phyloP scores from a whole-genome alignment of 805 yeast species.

The Wilhelminamyces savonicus region DNA sequence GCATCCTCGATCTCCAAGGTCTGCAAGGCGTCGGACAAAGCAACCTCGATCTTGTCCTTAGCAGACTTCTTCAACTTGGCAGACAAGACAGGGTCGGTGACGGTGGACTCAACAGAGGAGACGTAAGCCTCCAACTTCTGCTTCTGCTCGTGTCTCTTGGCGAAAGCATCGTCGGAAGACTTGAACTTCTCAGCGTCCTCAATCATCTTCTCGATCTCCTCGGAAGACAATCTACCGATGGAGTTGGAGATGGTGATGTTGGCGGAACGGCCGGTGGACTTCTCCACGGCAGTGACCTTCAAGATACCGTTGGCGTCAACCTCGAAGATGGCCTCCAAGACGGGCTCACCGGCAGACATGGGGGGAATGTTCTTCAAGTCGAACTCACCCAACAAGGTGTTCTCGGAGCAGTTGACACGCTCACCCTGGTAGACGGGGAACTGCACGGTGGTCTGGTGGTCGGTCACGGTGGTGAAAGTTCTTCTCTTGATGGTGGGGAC shows the following conservation, averaged over 20 bases:
- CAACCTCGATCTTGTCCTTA: slow-evolving; percentile 95
- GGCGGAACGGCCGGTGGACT: slow-evolving; percentile 45
- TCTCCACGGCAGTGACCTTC: slow-evolving; percentile 45
- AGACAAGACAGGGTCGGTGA: slow-evolving; percentile 97
- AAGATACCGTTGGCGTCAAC: slow-evolving; percentile 48
- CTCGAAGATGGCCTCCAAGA: slow-evolving; percentile 44
- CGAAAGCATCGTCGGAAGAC: slow-evolving; percentile 98
- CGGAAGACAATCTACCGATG: slow-evolving; percentile 44
- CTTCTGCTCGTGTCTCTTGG: slow-evolving; percentile 98
- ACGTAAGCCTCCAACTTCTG: slow-evolving; percentile 99
- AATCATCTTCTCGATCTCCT: slow-evolving; percentile 45
- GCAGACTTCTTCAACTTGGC: slow-evolving; percentile 97
- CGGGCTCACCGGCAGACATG: slow-evolving; percentile 47
- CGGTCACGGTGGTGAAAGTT: slow-evolving; percentile 47
- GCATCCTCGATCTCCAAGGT: slow-evolving; percentile 96
- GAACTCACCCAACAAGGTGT: slow-evolving; percentile 46
- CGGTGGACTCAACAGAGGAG: slow-evolving; percentile 75
- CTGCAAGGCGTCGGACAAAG: slow-evolving; percentile 96
- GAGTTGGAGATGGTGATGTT: slow-evolving; percentile 46
- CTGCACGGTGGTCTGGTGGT: slow-evolving; percentile 45
- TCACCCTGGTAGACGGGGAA: slow-evolving; percentile 49
- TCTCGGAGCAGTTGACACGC: slow-evolving; percentile 46
- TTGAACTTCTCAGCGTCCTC: slow-evolving; percentile 60
- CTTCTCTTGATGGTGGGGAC: slow-evolving; percentile 47
- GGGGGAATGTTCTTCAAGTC: slow-evolving; percentile 47